Evolutionary conservation across 371 early-diverging fungal species (phyloP), one percentile per base, ranked within the genome.

Genomic region (Funneliformis caledonium): DNA sequence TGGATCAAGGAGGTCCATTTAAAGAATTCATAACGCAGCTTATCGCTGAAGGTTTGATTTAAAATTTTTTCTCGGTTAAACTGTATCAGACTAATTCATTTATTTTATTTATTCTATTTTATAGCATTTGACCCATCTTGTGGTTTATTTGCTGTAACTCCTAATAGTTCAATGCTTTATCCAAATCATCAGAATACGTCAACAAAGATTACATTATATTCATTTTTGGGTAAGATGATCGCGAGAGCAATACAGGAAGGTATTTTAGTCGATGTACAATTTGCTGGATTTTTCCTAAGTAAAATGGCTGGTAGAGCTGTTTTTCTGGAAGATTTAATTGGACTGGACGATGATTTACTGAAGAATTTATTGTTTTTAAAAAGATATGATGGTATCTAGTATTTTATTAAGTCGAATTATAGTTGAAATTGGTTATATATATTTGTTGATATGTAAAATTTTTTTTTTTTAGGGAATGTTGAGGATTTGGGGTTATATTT

Each of bases 1-100:
- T 97, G 60, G 97, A 98, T 83, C 96, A 96, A 81, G 97, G 97
- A 9, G 97, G 96, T 2, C 94, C 97, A 7, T 97, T 96, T 84
- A 97, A 97, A 85, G 97, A 97, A 86, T 97, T 97, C 77, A 87
- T 97, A 70, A 94, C 94, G 3, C 88, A 90, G 79, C 85, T 96
- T 45, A 88, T 89, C 19, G 72, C 47, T 31, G 72, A 85, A 87
- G 45, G 91, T 94, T 52, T 22, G 11, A 61, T 22, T 62, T 11
- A 31, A 26, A 31, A 31, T 67, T 42, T 10, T 42, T 37, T 26
- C 11, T 64, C 64, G 6, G 19, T 69, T 43, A 45, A 69, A 33
- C 14, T 43, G 11, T 26, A 26, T 26, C 26, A 26, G 26, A 43
- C 10, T 14, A 33, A n/a, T n/a, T 45, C 45, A 6, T 69, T 45